These are phyloP conservation scores for Pythium insidiosum DNA, from an alignment of 352 stramenopile genomes.

Conservation along the genomic window DNA sequence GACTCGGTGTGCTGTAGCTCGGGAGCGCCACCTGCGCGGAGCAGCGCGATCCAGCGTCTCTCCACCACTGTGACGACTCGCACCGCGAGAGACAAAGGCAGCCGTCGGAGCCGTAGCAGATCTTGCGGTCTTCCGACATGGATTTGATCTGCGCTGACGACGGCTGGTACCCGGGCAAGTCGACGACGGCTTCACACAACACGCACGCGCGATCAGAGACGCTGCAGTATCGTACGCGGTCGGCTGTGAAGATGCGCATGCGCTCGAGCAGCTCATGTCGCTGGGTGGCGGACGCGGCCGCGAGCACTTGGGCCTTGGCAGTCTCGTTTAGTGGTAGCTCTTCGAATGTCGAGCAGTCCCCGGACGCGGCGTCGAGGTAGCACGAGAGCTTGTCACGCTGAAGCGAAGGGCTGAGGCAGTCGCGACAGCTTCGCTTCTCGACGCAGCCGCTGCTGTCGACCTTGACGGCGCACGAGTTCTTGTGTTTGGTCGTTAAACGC, in stretches of 20 bases:
- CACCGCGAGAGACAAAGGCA: slow-evolving; percentile 15
- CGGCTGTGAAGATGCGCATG: slow-evolving; percentile 7
- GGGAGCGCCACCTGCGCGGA: slow-evolving; percentile 1
- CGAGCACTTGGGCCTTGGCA: not conserved
- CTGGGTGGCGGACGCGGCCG: not conserved
- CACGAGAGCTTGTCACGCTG: slow-evolving; percentile 9
- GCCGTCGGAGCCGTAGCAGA: slow-evolving; percentile 15
- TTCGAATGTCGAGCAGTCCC: slow-evolving; percentile 7
- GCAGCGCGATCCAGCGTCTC: slow-evolving; percentile 9
- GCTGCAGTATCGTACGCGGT: slow-evolving; percentile 9
- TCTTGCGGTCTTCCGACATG: slow-evolving; percentile 13
- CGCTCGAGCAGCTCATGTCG: slow-evolving; percentile 2
- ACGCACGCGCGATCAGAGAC: slow-evolving; percentile 9
- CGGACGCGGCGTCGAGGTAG: slow-evolving; percentile 9
- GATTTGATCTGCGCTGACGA: slow-evolving; percentile 13
- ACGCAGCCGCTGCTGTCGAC: slow-evolving; percentile 13
- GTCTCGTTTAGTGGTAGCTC: not conserved
- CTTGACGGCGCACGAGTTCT: slow-evolving; percentile 6
- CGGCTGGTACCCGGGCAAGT: slow-evolving; percentile 9
- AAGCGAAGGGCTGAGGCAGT: slow-evolving; percentile 8
- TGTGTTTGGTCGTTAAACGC: too few species aligned
- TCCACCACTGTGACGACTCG: slow-evolving; percentile 4
- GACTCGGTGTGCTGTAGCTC: slow-evolving; percentile 8
- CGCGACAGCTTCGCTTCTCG: slow-evolving; percentile 15
- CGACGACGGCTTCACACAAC: slow-evolving; percentile 11